Base-by-base conservation (phyloP, 192 early-diverging fungal species). In the Umbelopsis sp. region DNA sequence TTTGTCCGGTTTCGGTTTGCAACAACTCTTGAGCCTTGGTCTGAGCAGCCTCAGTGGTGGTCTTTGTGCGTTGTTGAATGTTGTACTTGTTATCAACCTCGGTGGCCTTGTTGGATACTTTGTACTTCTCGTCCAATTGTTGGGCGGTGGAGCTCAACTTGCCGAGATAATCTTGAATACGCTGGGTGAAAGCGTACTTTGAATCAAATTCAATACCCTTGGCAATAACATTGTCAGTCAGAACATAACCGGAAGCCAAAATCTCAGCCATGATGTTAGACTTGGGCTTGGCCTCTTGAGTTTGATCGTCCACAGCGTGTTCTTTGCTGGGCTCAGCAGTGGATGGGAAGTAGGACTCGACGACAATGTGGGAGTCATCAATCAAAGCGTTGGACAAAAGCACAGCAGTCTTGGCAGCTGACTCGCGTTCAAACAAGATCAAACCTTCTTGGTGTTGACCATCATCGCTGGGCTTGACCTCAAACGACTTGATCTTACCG, bases 131-230 rank as follows among this genome's bases (percentile, higher is more conserved):
- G 55, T 86, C 79, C 10, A 86, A 71, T n/a, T 25, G 41, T 16
- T 67, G 44, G 2, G 76, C 46, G 44, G 67, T 58, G 20, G 50
- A 20, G 15, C 51, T 55, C n/a, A 76, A 22, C 33, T 71, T 53
- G 22, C 66, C 35, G 16, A 76, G 67, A 64, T 76, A 76, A 6
- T 71, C 49, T 16, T 67, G 66, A 18, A 73, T 51, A 37, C 72
- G 72, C 20, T 66, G 48, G 30, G 72, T 58, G 30, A 73, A 66
- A n/a, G 80, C 80, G 68, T 87, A 87, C 74, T 83, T 87, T 67
- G 72, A 67, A 72, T 91, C 90, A 70, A 86, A 84, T 46, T 86
- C 84, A 5, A 87, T 77, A 30, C 88, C 88, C 55, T 85, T 82
- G 46, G 77, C 71, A 52, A 91, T 73, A 20, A 91, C 85, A 15